A percentile compares a stretch with the other conserved stretches of the same genome.
Evolutionary conservation across 2,329 filamentous ascomycete genomes (phyloP).

Genomic region (Dryadomyces quercivorus): DNA sequence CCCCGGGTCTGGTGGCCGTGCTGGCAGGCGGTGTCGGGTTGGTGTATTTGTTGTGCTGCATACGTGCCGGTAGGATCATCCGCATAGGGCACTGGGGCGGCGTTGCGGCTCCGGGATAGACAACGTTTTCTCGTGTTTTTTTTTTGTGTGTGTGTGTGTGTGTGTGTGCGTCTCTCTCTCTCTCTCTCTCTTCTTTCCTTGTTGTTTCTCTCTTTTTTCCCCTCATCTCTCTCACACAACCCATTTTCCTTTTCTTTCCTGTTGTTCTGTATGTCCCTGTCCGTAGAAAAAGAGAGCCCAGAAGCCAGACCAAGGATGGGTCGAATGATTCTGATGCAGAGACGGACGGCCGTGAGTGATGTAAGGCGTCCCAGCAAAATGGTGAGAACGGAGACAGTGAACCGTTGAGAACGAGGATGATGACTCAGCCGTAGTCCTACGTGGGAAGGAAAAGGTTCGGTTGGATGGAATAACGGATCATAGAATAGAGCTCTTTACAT

Average conservation of each 20-base stretch:
- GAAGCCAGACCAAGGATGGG: background rate
- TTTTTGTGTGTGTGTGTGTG: too few relatives aligned
- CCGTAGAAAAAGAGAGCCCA: background rate
- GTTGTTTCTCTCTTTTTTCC: background rate
- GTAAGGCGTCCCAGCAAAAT: too few relatives aligned
- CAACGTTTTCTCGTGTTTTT: background rate
- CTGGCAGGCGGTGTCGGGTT: slow-evolving; percentile 22
- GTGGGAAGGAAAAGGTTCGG: too few relatives aligned
- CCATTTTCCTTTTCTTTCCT: background rate
- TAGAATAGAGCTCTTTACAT: too few relatives aligned
- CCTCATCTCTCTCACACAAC: background rate
- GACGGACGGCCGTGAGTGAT: background rate
- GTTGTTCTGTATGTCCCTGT: background rate
- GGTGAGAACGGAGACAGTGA: too few relatives aligned
- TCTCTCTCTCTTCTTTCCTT: background rate
- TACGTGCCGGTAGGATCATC: slow-evolving; percentile 10
- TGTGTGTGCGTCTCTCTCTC: too few relatives aligned
- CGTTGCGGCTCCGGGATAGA: slow-evolving; percentile 7
- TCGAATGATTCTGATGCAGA: background rate
- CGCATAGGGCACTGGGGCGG: slow-evolving; percentile 6
- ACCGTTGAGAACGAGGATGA: too few relatives aligned
- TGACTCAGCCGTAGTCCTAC: too few relatives aligned
- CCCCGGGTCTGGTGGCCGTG: slow-evolving; percentile 26
- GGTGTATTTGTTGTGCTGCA: slow-evolving; percentile 26
- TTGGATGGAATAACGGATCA: too few relatives aligned